These are phyloP conservation scores for Boletus vinaceobasis DNA, from an alignment of 768 basidiomycete species.

Conservation along the genomic window DNA sequence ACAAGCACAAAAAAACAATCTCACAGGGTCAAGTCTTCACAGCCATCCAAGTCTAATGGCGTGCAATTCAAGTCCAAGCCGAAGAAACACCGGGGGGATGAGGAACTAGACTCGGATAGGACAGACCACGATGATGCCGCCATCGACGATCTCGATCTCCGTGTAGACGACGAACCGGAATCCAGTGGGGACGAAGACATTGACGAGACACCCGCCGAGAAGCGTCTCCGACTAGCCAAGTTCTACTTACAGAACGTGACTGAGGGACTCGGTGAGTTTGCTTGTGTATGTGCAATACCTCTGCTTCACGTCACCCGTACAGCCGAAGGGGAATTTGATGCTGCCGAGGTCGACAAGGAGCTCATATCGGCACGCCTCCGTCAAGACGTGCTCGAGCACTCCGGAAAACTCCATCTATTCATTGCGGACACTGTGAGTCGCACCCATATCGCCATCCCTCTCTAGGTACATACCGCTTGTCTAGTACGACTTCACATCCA, in stretches of 20 bases:
- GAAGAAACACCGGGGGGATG: constrained; percentile 40
- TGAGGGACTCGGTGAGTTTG: constrained; percentile 58
- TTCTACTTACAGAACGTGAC: constrained; percentile 86
- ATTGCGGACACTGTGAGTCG: constrained; percentile 66
- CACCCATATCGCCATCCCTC: neutral
- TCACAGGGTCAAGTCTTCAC: constrained; percentile 4
- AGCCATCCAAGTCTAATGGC: constrained; percentile 24
- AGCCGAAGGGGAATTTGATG: constrained; percentile 90
- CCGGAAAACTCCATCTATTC: constrained; percentile 82
- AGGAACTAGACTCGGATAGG: constrained; percentile 65
- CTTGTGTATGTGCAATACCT: neutral
- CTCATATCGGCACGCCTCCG: constrained; percentile 87
- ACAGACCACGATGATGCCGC: constrained; percentile 49
- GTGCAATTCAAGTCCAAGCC: constrained; percentile 14
- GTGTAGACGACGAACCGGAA: constrained; percentile 51
- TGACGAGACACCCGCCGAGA: constrained; percentile 89
- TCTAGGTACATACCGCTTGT: neutral
- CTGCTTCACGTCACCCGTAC: neutral
- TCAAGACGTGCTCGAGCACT: constrained; percentile 87
- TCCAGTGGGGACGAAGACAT: constrained; percentile 81
- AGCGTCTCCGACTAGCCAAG: constrained; percentile 86
- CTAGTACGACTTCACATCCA: constrained; percentile 54
- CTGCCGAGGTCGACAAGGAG: constrained; percentile 92
- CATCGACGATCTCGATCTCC: constrained; percentile 75
- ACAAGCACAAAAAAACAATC: constrained; percentile 27